Evolutionary conservation across 139 green algal genomes (phyloP), one percentile per base, ranked within the genome.

Genomic region (Eudorina sp.): DNA sequence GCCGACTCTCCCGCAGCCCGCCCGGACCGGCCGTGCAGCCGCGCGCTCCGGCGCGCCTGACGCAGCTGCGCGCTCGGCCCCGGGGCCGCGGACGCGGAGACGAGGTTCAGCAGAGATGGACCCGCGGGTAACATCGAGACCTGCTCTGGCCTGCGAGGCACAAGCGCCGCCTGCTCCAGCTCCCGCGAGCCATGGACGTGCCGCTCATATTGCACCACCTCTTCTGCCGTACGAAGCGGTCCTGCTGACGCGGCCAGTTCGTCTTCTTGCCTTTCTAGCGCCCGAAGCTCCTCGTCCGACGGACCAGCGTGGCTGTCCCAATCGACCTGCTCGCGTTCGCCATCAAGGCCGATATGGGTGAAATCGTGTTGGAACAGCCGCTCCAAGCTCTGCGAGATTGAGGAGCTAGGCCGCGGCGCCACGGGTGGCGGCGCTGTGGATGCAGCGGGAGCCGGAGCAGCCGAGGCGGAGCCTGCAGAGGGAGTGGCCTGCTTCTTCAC

Each of bases 91-190:
- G 27, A 38, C 4, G 68, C 48, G 6, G 66, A 51, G 11, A 82
- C 68, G 13, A 82, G 68, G 51, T 23, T 72, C 7, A 88, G 68
- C 9, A 88, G 48, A 7, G 83, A 88, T 5, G 83, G 83, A 8
- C 83, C 83, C 36, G 83, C 38, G 3, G 36, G 48, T 31, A 80
- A 53, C 2, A 81, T 16, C 0, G 68, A 41, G n/a, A 86, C 21
- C 43, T 86, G 79, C n/a, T 31, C n/a, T 2, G 79, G 4, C 2
- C 41, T 3, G 3, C 60, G 79, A 2, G 41, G 3, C 9, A 45
- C 58, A 13, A 76, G 43, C 6, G 51, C 75, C 2, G 75, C 31
- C 48, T 53, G 41, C 75, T 83, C 75, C 31, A 83, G 75, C 9
- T 34, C 18, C 9, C 77, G 77, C 18, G 46, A 43, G 31, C 46